These are phyloP conservation scores for Solanum pinnatisectum DNA, from an alignment of 257 asterid genomes.

Conservation along the genomic window DNA sequence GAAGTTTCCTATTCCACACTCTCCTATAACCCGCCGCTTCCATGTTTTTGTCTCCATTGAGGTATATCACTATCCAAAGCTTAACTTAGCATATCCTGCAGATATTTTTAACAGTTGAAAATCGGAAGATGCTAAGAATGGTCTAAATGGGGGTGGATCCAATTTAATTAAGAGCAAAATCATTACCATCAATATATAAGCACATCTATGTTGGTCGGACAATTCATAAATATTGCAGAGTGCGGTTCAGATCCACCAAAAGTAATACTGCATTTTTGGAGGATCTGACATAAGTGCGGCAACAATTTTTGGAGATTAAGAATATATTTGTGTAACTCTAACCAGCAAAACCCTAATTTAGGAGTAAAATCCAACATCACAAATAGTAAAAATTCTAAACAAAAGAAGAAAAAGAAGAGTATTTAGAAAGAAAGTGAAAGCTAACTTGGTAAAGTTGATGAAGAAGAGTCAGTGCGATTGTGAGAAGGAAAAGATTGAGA, in stretches of 20 bases:
- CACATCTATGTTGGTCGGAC: neutral
- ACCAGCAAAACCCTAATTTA: neutral
- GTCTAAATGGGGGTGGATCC: neutral
- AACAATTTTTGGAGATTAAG: neutral
- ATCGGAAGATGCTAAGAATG: neutral
- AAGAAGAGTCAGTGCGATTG: neutral
- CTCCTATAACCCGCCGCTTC: no score
- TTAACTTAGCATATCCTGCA: neutral
- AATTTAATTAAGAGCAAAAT: neutral
- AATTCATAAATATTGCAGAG: neutral
- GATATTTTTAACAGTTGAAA: neutral
- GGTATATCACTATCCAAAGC: neutral
- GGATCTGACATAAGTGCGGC: neutral
- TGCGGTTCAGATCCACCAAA: neutral
- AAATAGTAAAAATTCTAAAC: neutral
- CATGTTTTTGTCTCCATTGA: no score
- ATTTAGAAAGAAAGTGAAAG: no score
- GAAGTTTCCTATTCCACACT: no score
- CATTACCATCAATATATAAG: neutral
- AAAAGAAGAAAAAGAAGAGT: no score
- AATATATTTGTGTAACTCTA: no score
- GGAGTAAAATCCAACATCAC: neutral
- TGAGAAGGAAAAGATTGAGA: neutral
- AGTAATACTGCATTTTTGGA: neutral
- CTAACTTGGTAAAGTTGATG: neutral